These are phyloP conservation scores for Plectosphaerella plurivora DNA, from an alignment of 2,329 filamentous ascomycete genomes.

Conservation along the genomic window DNA sequence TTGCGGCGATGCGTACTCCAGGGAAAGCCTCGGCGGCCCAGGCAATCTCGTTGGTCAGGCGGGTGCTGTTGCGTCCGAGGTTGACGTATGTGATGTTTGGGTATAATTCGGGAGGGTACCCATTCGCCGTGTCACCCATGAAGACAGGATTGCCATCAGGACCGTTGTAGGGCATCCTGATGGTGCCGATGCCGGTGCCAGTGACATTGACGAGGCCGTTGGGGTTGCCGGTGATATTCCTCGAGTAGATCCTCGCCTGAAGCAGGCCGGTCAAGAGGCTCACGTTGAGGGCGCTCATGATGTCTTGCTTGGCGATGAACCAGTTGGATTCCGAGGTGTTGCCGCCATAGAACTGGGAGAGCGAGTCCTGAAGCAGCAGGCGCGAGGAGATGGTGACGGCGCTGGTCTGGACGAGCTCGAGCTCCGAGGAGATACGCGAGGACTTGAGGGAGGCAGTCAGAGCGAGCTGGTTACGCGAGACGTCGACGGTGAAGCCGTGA, in stretches of 20 bases:
- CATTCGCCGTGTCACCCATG: constrained; percentile 58
- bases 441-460: constrained; percentile 85
- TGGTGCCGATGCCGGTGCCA: constrained; percentile 22
- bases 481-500: constrained; percentile 46
- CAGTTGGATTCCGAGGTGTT: constrained; percentile 59
- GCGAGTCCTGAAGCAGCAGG: constrained; percentile 51
- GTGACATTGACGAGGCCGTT: constrained; percentile 63
- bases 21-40: constrained; percentile 45
- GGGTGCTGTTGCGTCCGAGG: constrained; percentile 33
- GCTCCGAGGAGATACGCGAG: constrained; percentile 71
- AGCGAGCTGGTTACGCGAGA: constrained; percentile 58
- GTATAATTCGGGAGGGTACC: constrained; percentile 69
- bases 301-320: constrained; percentile 54
- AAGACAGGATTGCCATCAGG: constrained; percentile 53
- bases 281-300: constrained; percentile 64
- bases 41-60: constrained; percentile 33
- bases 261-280: constrained; percentile 55
- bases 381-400: constrained; percentile 68
- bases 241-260: constrained; percentile 70
- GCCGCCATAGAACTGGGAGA: constrained; percentile 47
- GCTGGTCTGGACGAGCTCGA: constrained; percentile 73
- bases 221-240: constrained; percentile 54
- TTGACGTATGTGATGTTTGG: constrained; percentile 69
- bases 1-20: constrained; percentile 42
- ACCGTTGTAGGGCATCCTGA: constrained; percentile 58